Conservation (phyloP, 225 moss, liverwort and hornwort species). For the Pleurozium schreberi region DNA sequence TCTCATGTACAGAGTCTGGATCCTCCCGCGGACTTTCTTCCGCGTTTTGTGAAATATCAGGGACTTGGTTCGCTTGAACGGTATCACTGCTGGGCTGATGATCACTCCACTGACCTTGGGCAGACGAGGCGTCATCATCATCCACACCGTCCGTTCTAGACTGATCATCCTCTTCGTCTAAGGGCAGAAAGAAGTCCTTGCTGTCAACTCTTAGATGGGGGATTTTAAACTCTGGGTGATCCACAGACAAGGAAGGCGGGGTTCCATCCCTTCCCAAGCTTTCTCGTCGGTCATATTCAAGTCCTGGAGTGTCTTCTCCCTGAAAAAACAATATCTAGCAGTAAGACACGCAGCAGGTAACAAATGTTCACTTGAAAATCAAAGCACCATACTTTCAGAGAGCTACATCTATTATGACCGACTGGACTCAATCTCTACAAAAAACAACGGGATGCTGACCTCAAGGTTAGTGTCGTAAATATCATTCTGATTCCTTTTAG, state of each 20-base stretch:
- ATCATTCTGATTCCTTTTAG: slow-evolving; percentile 54
- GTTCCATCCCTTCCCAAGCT: slow-evolving; percentile 42
- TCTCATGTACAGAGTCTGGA: neutral
- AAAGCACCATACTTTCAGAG: neutral
- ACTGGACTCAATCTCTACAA: neutral
- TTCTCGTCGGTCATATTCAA: slow-evolving; percentile 34
- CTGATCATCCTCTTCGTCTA: slow-evolving; percentile 57
- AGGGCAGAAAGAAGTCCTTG: slow-evolving; percentile 21
- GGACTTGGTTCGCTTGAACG: slow-evolving; percentile 23
- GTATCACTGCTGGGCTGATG: slow-evolving; percentile 21
- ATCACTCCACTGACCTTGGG: slow-evolving; percentile 35
- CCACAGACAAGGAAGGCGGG: slow-evolving; percentile 20
- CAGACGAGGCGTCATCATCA: slow-evolving; percentile 46
- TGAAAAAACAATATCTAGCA: neutral
- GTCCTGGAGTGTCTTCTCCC: slow-evolving; percentile 22
- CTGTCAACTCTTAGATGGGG: slow-evolving; percentile 26
- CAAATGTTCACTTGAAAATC: neutral
- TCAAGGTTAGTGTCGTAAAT: slow-evolving; percentile 33
- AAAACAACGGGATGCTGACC: slow-evolving; percentile 3
- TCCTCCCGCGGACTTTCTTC: slow-evolving; percentile 12
- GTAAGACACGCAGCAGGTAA: neutral
- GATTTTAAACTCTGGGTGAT: slow-evolving; percentile 33
- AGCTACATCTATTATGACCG: neutral
- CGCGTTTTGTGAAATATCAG: slow-evolving; percentile 29
- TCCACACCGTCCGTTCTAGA: slow-evolving; percentile 39